Evolutionary conservation across 345 rosid species (phyloP), one percentile per base, ranked within the genome.

Genomic region (Dimocarpus longan): DNA sequence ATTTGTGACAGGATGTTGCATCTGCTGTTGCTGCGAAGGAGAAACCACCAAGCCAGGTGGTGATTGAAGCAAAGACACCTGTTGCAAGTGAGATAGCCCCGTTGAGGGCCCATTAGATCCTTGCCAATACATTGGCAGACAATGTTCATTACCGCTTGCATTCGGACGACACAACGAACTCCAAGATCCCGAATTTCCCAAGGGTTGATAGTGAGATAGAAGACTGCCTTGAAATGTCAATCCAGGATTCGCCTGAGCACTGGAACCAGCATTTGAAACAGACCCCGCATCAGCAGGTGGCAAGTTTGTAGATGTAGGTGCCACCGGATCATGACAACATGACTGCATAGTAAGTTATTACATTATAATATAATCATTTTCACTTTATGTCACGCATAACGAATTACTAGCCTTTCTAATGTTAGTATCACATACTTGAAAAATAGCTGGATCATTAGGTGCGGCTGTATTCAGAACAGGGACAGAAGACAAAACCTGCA

Each of bases 381-480:
- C 65, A 13, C 68, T 67, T 67, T 40, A 42, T 50, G 26, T 52
- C 68, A 16, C 42, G 18, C 8, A 16, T 28, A 70, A 70, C 19
- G 15, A 24, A 8, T 11, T 11, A 44, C 12, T 24, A 12, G 62
- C 18, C 18, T 46, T 56, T 64, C 54, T 32, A 63, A 39, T 26
- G 22, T 50, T 57, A 46, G 6, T 44, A 43, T 28, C 54, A 13
- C 56, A 60, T 69, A 71, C 82, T 68, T 80, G 79, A 68, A 80
- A 69, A 57, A 80, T 80, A 75, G 82, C 79, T 19, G 79, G 82
- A 68, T 80, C 82, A 80, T 80, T 48, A 9, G 66, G 74, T 10
- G 79, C 54, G 21, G 79, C 9, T n/a, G 71, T n/a, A 80, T 59
- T 60, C 67, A 60, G 65, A 63, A 64, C 59, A 48, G 82, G 63